Base-by-base conservation (phyloP, 169 alveolate species). In the Prorocentrum cordatum region DNA sequence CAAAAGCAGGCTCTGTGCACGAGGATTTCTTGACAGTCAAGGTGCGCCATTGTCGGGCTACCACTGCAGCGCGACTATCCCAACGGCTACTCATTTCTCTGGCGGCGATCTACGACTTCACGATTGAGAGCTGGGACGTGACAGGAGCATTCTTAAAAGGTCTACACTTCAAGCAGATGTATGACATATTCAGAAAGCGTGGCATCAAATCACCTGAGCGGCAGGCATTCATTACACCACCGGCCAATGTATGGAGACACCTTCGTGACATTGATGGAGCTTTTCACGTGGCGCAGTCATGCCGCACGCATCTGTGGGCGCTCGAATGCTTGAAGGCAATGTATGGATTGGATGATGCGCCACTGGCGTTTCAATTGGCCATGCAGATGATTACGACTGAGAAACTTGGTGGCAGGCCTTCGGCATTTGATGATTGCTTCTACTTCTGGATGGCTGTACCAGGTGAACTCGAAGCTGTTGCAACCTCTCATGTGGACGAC, bases 341-440 rank as follows among this genome's bases (percentile, higher is more conserved):
- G 31, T 71, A 71, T 20, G 83, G 83, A n/a, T 39, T 71, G 83
- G 16, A 22, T 39, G 83, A 71, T 45, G 83, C 79, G 2, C 79
- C 79, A 2, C 39, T 36, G 31, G 59, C 59, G 4, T 67, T n/a
- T 54, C 59, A 54, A 67, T 31, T 27, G 24, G 6, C 6, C 38
- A 1, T 66, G 38, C 2, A 62, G 32, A 3, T 3, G 26, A 12
- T 27, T 9, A 4, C 10, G 3, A 2, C 62, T 4, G 18, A 45
- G 26, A 6, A n/a, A n/a, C 38, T 3, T 2, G 42, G 39, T 1
- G 83, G 47, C 10, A 24, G 2, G 5, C 42, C 83, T 1, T 24
- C 45, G 26, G 2, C 3, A 14, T 7, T 71, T 38, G 83, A 71
- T 26, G 83, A 71, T 62, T 29, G 32, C 83, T 29, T 27, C 5